A percentile compares a stretch with the other conserved stretches of the same genome.
Evolutionary conservation across 75 land plant species (phyloP).

Genomic region (Cryptomeria japonica): DNA sequence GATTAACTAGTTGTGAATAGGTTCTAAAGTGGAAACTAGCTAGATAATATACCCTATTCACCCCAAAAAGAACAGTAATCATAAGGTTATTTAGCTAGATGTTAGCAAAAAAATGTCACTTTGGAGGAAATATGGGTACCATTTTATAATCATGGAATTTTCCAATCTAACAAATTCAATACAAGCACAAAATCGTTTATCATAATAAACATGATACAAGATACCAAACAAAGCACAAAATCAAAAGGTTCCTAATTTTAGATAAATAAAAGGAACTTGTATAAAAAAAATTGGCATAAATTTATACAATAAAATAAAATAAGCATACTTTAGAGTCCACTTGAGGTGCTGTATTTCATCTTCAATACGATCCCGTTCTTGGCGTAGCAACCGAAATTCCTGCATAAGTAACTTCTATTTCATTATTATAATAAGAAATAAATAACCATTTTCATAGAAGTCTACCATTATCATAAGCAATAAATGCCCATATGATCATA

Average conservation of each 20-base stretch:
- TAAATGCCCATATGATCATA: too few relatives aligned
- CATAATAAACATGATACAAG: background rate
- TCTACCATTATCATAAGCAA: too few relatives aligned
- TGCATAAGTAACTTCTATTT: constrained; percentile 12
- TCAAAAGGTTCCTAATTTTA: background rate
- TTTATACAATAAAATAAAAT: background rate
- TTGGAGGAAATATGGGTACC: background rate
- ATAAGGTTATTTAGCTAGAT: background rate
- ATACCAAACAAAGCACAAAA: background rate
- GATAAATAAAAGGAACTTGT: background rate
- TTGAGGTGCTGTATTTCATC: constrained; percentile 80
- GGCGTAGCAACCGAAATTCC: constrained; percentile 65
- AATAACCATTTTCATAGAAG: too few relatives aligned
- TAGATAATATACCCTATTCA: too few relatives aligned
- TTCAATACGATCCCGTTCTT: constrained; percentile 70
- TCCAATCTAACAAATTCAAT: background rate
- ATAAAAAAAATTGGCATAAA: background rate
- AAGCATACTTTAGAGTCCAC: constrained; percentile 79
- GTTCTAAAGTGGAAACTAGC: too few relatives aligned
- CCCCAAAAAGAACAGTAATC: background rate
- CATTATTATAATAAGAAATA: too few relatives aligned
- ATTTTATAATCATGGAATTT: background rate
- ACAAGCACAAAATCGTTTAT: background rate
- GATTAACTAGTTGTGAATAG: too few relatives aligned
- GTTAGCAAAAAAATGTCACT: background rate